These are phyloP conservation scores for Pistacia integerrima DNA, from an alignment of 345 rosid species.

Conservation along the genomic window DNA sequence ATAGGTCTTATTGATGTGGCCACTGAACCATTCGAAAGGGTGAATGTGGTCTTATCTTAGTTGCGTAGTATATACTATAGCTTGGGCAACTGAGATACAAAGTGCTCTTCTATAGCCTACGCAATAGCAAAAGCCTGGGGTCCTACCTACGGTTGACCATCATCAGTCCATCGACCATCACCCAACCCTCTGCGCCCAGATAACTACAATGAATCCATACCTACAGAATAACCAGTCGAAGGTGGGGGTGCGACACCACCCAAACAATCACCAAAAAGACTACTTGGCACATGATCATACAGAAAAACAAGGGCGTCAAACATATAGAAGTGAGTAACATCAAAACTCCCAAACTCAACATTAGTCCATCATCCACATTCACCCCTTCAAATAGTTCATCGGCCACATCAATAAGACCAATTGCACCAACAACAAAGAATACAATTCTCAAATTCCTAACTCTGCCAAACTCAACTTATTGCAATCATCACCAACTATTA, in stretches of 20 bases:
- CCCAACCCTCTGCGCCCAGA: slow-evolving; percentile 78
- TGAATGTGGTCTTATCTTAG: too few relatives aligned
- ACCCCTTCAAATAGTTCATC: slow-evolving; percentile 97
- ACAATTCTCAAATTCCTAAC: too few relatives aligned
- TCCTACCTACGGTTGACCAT: slow-evolving; percentile 88
- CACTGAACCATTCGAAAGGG: too few relatives aligned
- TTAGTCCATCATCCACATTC: slow-evolving; percentile 60
- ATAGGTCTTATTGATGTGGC: too few relatives aligned
- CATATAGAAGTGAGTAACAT: slow-evolving; percentile 84
- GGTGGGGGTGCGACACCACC: slow-evolving; percentile 70
- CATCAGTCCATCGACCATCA: slow-evolving; percentile 94
- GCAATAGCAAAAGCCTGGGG: slow-evolving; percentile 81
- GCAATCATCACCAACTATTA: too few relatives aligned
- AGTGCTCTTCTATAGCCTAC: slow-evolving; percentile 84
- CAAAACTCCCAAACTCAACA: slow-evolving; percentile 48
- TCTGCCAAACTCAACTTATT: too few relatives aligned
- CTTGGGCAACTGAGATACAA: slow-evolving; percentile 55
- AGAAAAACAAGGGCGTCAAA: slow-evolving; percentile 93
- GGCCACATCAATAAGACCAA: slow-evolving; percentile 77
- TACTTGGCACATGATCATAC: slow-evolving; percentile 63
- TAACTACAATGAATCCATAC: slow-evolving; percentile 68
- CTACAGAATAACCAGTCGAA: slow-evolving; percentile 74
- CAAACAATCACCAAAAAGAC: slow-evolving; percentile 71
- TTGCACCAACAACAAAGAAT: slow-evolving; percentile 23
- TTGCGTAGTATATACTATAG: too few relatives aligned